phyloP scores from a whole-genome alignment of 805 yeast species.

The Nakazawaea laoshanensis region DNA sequence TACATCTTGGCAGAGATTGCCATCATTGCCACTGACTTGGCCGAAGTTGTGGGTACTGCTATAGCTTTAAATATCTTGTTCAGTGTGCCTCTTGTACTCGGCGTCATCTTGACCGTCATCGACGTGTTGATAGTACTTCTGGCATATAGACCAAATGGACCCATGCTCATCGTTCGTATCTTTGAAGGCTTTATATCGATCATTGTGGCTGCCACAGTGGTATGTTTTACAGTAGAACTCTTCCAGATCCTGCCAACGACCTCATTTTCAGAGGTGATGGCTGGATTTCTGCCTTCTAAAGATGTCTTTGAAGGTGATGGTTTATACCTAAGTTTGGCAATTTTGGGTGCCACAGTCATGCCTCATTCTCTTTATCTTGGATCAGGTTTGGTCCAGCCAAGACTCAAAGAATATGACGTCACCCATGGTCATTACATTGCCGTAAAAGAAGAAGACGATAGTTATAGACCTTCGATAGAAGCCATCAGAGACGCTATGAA shows the following conservation, averaged over 20 bases:
- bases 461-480: constrained; percentile 61
- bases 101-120: constrained; percentile 71
- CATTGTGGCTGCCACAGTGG: constrained; percentile 65
- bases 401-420: constrained; percentile 67
- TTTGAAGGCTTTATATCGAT: constrained; percentile 71
- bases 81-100: constrained; percentile 61
- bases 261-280: constrained; percentile 35
- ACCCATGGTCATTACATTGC: constrained; percentile 18
- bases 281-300: constrained; percentile 68
- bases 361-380: constrained; percentile 85
- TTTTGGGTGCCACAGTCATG: constrained; percentile 92
- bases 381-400: constrained; percentile 79
- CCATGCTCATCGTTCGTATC: constrained; percentile 63
- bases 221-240: constrained; percentile 68
- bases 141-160: constrained; percentile 73
- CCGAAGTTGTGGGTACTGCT: constrained; percentile 93
- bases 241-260: constrained; percentile 49
- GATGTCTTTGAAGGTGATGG: constrained; percentile 56
- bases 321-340: constrained; percentile 69
- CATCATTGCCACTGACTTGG: constrained; percentile 86
- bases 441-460: constrained; percentile 16
- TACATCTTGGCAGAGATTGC: constrained; percentile 78
- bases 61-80: constrained; percentile 74
- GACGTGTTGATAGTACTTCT: constrained; percentile 75
- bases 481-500: constrained; percentile 69